Base-by-base conservation (phyloP, 805 yeast species). In the Saturnispora silvae region DNA sequence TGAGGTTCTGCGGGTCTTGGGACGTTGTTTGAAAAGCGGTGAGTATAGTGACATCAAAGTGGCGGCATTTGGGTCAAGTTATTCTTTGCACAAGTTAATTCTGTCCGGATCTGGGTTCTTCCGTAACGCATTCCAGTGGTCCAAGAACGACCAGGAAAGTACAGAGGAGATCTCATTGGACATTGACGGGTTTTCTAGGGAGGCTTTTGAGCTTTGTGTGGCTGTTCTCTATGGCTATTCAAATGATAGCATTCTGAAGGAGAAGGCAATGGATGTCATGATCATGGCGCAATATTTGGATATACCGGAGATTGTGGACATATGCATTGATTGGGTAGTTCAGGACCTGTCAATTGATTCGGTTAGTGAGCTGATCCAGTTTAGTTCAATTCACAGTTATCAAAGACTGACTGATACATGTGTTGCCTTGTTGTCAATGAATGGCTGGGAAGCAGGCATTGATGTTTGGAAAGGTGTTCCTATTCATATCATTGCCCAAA, bases 241-340 rank as follows among this genome's bases (percentile, higher is more conserved):
- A 3, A 60, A 63, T 34, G 32, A 48, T 4, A 48, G 48, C 16
- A 51, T 53, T 13, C 69, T 64, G 34, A 52, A 47, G 16, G 41
- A 51, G 18, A 53, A 60, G n/a, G 58, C 72, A 1, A 52, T 59
- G 35, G 58, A 58, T 14, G 56, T 71, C 62, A 60, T 72, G 37
- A 71, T 72, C 1, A 54, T 67, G 13, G 74, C 75, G 1, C 72
- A 65, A 42, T 72, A 64, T 43, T 48, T 72, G 28, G 73, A 63
- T 28, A 56, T 73, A 18, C 60, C 61, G 2, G 66, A 64, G 15
- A 49, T 68, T 10, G 72, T 68, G 40, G 70, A 72, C 2, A 49
- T 66, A 1, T 36, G 39, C 15, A 36, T 36, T 25, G 34, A 36
- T 36, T 36, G 34, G 34, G 31, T 36, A 8, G 39, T 36, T 19